Conservation (phyloP, 495 filamentous ascomycete genomes). For the Parachaetomium inaequale region DNA sequence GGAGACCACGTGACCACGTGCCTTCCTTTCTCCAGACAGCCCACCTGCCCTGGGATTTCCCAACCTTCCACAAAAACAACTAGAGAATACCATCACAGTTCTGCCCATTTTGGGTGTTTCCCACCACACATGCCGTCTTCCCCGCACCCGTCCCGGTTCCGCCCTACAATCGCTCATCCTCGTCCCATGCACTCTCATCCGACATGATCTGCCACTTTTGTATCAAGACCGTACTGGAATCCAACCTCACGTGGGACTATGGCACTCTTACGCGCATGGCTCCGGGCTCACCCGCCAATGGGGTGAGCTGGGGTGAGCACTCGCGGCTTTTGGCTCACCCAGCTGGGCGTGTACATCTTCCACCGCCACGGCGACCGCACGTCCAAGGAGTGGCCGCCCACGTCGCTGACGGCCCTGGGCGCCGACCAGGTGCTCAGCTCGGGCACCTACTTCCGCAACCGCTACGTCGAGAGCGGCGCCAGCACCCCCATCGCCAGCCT, state of each 20-base stretch:
- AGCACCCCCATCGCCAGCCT: background rate
- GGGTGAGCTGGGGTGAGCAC: no score
- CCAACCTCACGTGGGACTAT: no score
- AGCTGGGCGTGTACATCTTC: background rate
- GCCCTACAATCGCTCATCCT: no score
- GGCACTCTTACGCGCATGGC: background rate
- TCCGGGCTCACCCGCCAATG: background rate
- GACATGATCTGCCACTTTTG: no score
- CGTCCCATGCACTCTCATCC: no score
- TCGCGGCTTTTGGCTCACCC: background rate
- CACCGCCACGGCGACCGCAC: background rate
- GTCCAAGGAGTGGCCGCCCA: conserved; percentile 1
- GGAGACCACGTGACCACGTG: background rate
- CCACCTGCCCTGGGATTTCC: background rate
- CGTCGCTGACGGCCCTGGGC: background rate
- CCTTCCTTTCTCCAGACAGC: no score
- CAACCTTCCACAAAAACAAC: background rate
- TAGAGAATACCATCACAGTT: no score
- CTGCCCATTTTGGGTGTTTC: no score
- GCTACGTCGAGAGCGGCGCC: background rate
- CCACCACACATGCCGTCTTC: no score
- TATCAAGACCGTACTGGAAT: no score
- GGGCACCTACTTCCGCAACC: background rate
- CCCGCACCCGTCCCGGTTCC: no score
- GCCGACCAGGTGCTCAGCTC: conserved; percentile 1